Evolutionary conservation across 345 rosid genomes (phyloP), one percentile per base, ranked within the genome.

Genomic region (Ricinus communis): DNA sequence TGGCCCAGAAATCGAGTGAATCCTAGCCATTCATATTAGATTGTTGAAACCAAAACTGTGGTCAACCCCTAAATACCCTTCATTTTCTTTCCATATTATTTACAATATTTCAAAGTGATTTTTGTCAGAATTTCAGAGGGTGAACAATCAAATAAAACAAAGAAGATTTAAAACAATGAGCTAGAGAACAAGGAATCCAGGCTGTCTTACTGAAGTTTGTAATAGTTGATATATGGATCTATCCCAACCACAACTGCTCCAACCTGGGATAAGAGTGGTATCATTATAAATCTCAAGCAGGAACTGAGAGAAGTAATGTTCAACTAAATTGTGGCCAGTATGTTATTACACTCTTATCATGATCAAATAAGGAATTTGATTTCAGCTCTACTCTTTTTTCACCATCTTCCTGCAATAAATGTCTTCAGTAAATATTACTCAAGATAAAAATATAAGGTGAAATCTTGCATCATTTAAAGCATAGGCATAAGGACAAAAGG

Each of bases 231-330:
- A 60, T 65, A 43, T 25, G 93, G 96, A 71, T 94, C 97, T 54
- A 90, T 46, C 65, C 97, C 97, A 55, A 91, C 97, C 70, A 91
- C 93, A 68, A 94, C 97, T 40, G 97, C 98, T 79, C 98, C 98
- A 64, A 90, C 98, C 98, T 89, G 85, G 28, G 73, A 59, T 36
- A 19, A n/a, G 36, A 69, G 51, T 73, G 54, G 71, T 69, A 74
- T 76, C 64, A 56, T 60, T 66, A 74, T 12, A 54, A 70, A 74
- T 63, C 58, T 53, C 63, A 73, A 59, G 56, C 27, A 70, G 53
- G n/a, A n/a, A n/a, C n/a, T n/a, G n/a, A 36, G 33, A 55, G 54
- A 53, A 54, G 47, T n/a, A 69, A 31, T 25, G n/a, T 66, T 61
- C 0, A 38, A 62, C 69, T 36, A 71, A 73, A 63, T 57, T 71